Percentiles rank a stretch among this genome's conserved stretches.
phyloP scores from a whole-genome alignment of 192 early-diverging fungal species.

The Diversispora epigaea region DNA sequence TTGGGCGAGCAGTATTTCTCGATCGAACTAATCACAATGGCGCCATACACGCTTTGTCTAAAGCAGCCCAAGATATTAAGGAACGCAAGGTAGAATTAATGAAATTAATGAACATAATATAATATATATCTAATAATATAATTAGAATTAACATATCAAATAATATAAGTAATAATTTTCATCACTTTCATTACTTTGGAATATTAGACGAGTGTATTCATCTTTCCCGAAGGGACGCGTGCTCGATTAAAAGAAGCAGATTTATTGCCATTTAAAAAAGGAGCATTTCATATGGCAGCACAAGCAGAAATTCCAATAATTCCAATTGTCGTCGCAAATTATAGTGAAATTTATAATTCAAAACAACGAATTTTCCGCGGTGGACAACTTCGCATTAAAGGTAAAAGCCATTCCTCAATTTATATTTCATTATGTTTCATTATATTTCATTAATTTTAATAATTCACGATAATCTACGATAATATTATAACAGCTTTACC shows the following conservation, averaged over 20 bases:
- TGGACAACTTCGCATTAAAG: constrained; percentile 58
- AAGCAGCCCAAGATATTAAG: too few species aligned
- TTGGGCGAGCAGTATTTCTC: constrained; percentile 46
- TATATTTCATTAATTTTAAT: background rate
- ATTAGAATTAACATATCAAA: constrained; percentile 66
- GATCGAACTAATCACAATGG: too few species aligned
- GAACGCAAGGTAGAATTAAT: too few species aligned
- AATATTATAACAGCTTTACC: constrained; percentile 41
- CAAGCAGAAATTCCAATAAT: constrained; percentile 83
- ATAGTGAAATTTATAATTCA: constrained; percentile 58
- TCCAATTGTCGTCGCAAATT: constrained; percentile 81
- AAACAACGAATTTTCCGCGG: constrained; percentile 49
- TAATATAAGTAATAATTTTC: background rate
- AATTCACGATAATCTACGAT: background rate
- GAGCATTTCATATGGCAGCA: constrained; percentile 91
- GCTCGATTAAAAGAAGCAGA: constrained; percentile 66
- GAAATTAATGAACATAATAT: too few species aligned
- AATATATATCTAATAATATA: background rate
- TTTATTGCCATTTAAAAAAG: constrained; percentile 93
- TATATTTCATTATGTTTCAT: background rate
- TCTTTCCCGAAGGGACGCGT: constrained; percentile 93
- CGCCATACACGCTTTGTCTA: too few species aligned
- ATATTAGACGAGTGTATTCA: constrained; percentile 66
- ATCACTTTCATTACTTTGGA: background rate
- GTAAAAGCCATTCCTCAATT: constrained; percentile 31